Evolutionary conservation across 306 rosid species (phyloP), one percentile per base, ranked within the genome.

Genomic region (Crotalaria pallida): DNA sequence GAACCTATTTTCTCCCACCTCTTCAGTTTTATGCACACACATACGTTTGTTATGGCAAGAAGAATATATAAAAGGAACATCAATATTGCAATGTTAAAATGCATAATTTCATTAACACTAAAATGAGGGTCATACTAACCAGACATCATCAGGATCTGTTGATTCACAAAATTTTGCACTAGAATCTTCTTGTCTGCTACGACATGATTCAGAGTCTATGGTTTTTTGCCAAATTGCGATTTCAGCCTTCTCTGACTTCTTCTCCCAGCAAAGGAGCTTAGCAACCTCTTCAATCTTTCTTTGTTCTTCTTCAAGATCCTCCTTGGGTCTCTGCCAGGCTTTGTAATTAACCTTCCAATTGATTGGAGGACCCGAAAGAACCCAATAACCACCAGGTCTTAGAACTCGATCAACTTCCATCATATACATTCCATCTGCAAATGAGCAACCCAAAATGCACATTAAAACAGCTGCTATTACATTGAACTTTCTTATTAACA

Each of bases 351-450:
- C 82, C 84, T 76, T 91, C 99, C 97, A 95, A 72, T 91, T 84
- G 81, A 95, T 95, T 17, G 97, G 99, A 76, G 97, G 96, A 51
- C 99, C 97, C 9, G 96, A 91, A 72, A 95, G 92, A 38, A 95
- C 88, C 96, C 98, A 94, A 86, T 90, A 94, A 67, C 98, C 98
- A 73, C 98, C 97, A 41, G 97, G 97, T 69, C 99, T 95, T 70
- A 95, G 89, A 79, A 95, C 96, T 72, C 97, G 89, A 50, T 91
- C 99, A 71, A 91, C 96, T 81, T 95, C 99, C 92, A 77, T 91
- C 75, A 91, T 82, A 76, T 89, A 91, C 34, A 63, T 91, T 77
- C 99, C 99, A 79, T 65, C 97, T 95, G 84, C 75, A 71, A 52
- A 78, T 63, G 69, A 64, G 55, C 19, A 33, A 47, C 52, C 50